A percentile compares a stretch with the other conserved stretches of the same genome.
These are phyloP conservation scores for Pseudogymnoascus verrucosus DNA, from an alignment of 2,329 filamentous ascomycete species.

Conservation along the genomic window DNA sequence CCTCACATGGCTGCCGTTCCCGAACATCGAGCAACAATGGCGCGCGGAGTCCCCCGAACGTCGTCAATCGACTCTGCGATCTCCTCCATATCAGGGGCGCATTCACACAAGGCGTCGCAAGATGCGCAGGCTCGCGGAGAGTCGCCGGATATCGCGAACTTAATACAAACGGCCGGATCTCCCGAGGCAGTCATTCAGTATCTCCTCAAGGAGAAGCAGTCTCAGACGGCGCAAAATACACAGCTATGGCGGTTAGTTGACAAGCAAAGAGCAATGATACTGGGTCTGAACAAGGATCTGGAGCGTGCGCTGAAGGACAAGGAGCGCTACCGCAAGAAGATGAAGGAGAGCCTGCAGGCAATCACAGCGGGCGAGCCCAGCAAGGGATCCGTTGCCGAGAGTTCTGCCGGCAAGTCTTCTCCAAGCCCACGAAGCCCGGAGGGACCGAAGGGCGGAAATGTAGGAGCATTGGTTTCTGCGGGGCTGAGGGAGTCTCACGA, in stretches of 20 bases:
- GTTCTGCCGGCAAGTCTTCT: background rate
- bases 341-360: constrained; percentile 62
- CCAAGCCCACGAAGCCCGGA: constrained; percentile 10
- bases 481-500: constrained; percentile 20
- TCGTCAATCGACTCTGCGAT: constrained; percentile 92
- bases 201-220: constrained; percentile 83
- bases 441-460: constrained; percentile 14
- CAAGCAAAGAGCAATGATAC: constrained; percentile 89
- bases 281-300: constrained; percentile 89
- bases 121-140: constrained; percentile 41
- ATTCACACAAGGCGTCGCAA: constrained; percentile 49
- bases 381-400: background rate
- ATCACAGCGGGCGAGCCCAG: constrained; percentile 14
- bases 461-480: constrained; percentile 22
- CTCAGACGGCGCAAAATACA: constrained; percentile 78
- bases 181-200: constrained; percentile 83
- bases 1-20: constrained; percentile 23
- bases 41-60: constrained; percentile 51
- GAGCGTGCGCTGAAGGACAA: constrained; percentile 89
- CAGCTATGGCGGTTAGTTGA: constrained; percentile 95
- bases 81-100: constrained; percentile 60
- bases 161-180: constrained; percentile 80
- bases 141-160: constrained; percentile 67
- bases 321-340: constrained; percentile 82
- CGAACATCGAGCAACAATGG: constrained; percentile 24